Conservation (phyloP, 106 monocot genomes). For the Chionographis japonica region DNA sequence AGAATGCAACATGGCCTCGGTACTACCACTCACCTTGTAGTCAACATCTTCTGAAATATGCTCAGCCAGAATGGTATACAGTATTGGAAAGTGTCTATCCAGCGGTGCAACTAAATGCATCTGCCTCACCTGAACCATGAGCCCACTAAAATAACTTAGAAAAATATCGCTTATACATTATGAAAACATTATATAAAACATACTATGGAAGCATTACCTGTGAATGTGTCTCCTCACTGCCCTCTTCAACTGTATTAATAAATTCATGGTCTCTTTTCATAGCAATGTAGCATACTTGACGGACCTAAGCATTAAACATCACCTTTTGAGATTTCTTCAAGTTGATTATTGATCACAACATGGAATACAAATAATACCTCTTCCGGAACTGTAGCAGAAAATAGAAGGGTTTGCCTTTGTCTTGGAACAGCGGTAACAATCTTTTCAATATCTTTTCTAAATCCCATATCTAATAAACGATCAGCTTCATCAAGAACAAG, state of each 20-base stretch:
- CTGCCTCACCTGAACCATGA: slow-evolving; percentile 50
- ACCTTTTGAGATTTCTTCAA: neutral
- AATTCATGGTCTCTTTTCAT: slow-evolving; percentile 60
- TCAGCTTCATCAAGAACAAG: slow-evolving; percentile 84
- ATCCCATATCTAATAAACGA: slow-evolving; percentile 79
- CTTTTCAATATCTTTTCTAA: slow-evolving; percentile 68
- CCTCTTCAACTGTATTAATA: slow-evolving; percentile 74
- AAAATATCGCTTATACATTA: neutral
- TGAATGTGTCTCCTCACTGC: slow-evolving; percentile 71
- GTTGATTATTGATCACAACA: neutral
- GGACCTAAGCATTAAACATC: slow-evolving; percentile 29
- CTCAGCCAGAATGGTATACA: slow-evolving; percentile 42
- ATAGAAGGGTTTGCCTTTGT: slow-evolving; percentile 69
- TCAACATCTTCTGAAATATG: slow-evolving; percentile 63
- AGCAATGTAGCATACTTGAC: slow-evolving; percentile 60
- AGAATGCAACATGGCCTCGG: neutral
- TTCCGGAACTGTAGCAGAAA: slow-evolving; percentile 76
- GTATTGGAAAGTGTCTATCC: slow-evolving; percentile 39
- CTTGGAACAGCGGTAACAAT: slow-evolving; percentile 64
- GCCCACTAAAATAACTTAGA: neutral
- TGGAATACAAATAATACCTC: slow-evolving; percentile 24
- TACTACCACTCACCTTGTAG: slow-evolving; percentile 47
- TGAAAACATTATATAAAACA: neutral
- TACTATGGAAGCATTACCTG: slow-evolving; percentile 31
- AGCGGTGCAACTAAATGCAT: slow-evolving; percentile 48